phyloP scores from a whole-genome alignment of 2,329 filamentous ascomycete species.

The Apiospora marii region DNA sequence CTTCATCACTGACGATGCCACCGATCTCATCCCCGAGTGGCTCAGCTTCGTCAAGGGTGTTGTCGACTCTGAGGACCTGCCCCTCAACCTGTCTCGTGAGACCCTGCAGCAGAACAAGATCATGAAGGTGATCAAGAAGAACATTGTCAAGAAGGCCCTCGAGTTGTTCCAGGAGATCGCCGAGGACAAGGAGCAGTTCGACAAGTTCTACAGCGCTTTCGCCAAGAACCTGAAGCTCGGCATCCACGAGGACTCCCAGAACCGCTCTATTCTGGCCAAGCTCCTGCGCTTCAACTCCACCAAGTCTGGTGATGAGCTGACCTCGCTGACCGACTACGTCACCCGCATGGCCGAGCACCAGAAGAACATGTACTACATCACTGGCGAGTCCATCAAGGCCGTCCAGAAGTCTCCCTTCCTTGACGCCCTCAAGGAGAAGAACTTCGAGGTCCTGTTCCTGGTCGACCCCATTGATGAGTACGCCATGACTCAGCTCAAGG shows the following conservation, averaged over 20 bases:
- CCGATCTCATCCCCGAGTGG: slow-evolving; percentile 99
- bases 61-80: slow-evolving; percentile 99
- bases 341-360: slow-evolving; percentile 99
- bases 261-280: slow-evolving; percentile 92
- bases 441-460: slow-evolving; percentile 99
- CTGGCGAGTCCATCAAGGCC: slow-evolving; percentile 98
- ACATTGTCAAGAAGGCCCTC: slow-evolving; percentile 99
- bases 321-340: slow-evolving; percentile 95
- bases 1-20: slow-evolving; percentile 99
- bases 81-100: slow-evolving; percentile 99
- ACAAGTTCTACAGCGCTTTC: slow-evolving; percentile 99
- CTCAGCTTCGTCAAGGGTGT: slow-evolving; percentile 99
- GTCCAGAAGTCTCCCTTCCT: slow-evolving; percentile 99
- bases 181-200: slow-evolving; percentile 99
- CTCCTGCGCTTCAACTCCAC: slow-evolving; percentile 98
- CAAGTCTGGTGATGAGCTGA: slow-evolving; percentile 96
- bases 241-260: slow-evolving; percentile 99
- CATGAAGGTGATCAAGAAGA: slow-evolving; percentile 99
- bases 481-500: slow-evolving; percentile 99
- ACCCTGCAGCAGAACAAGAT: slow-evolving; percentile 99
- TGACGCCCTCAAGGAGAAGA: slow-evolving; percentile 97
- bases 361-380: slow-evolving; percentile 99
- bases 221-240: slow-evolving; percentile 99
- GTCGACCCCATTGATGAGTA: slow-evolving; percentile 99
- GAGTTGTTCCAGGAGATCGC: slow-evolving; percentile 99